Evolutionary conservation across 768 basidiomycete species (phyloP).

Genomic region (Xerocomus spinulosus): DNA sequence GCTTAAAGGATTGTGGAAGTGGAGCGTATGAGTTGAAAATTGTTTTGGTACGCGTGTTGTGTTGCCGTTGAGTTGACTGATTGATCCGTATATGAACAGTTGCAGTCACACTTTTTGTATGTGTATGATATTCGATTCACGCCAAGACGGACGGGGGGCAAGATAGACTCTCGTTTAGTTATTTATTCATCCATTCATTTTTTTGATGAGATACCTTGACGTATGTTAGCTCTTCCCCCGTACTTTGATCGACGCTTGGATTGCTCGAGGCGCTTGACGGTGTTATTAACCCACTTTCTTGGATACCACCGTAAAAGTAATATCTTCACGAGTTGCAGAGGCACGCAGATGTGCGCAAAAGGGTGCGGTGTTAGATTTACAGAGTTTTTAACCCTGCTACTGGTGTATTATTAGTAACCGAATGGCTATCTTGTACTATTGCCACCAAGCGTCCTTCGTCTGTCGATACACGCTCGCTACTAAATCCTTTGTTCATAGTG

Average conservation of each 20-base stretch:
- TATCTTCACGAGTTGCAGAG: not conserved
- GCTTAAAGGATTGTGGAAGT: slow-evolving; percentile 17
- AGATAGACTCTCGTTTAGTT: not conserved
- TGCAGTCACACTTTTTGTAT: not conserved
- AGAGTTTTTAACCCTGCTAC: too few species aligned
- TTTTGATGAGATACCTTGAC: not conserved
- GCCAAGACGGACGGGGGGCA: not conserved
- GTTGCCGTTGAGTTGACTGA: not conserved
- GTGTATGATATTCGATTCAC: not conserved
- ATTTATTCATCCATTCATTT: not conserved
- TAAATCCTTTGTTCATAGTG: too few species aligned
- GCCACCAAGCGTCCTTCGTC: too few species aligned
- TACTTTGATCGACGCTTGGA: not conserved
- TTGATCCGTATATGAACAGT: not conserved
- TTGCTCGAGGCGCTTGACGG: not conserved
- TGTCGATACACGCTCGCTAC: too few species aligned
- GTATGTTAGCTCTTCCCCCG: not conserved
- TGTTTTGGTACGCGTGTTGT: slow-evolving; percentile 1
- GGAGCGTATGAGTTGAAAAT: slow-evolving; percentile 2
- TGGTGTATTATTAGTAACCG: too few species aligned
- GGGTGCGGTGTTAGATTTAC: too few species aligned
- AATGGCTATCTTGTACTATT: too few species aligned
- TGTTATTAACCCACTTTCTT: not conserved
- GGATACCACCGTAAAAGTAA: slow-evolving; percentile 1
- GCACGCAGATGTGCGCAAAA: not conserved